Percentiles rank a stretch among this genome's conserved stretches.
phyloP scores from a whole-genome alignment of 1,284 basidiomycete genomes.

The Cutaneotrichosporon sp. region DNA sequence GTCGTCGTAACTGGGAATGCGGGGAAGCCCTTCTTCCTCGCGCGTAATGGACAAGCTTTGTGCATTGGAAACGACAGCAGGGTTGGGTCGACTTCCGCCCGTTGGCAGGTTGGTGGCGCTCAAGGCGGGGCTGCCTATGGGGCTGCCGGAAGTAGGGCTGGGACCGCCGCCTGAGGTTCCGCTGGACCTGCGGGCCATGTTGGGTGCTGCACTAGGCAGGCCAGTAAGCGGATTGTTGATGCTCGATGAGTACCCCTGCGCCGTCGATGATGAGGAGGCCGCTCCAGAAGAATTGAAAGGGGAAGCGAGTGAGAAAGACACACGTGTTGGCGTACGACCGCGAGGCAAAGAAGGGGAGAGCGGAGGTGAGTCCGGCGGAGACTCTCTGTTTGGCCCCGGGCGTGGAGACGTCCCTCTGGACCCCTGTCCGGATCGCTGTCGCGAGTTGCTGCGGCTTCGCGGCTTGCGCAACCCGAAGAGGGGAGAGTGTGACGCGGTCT shows the following conservation, averaged over 20 bases:
- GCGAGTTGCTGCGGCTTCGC: background rate
- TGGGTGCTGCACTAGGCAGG: too few species aligned
- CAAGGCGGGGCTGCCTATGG: background rate
- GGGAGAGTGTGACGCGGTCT: conserved; percentile 1
- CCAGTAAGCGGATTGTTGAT: too few species aligned
- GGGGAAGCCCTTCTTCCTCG: background rate
- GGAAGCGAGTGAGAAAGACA: too few species aligned
- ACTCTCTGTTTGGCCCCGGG: background rate
- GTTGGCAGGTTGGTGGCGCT: background rate
- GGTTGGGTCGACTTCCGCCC: background rate
- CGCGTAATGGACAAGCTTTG: conserved; percentile 4
- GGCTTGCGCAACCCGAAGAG: conserved; percentile 10
- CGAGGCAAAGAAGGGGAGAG: too few species aligned
- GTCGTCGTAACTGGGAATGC: conserved; percentile 6
- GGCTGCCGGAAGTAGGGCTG: background rate
- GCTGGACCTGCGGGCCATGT: too few species aligned
- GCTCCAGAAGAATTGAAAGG: too few species aligned
- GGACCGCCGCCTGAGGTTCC: too few species aligned
- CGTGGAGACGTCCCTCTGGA: background rate
- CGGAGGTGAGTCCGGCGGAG: too few species aligned
- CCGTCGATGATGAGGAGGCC: too few species aligned
- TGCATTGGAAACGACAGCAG: background rate
- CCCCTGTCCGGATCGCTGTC: background rate
- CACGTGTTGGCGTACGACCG: too few species aligned
- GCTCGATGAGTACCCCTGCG: too few species aligned